Percentiles rank a stretch among this genome's conserved stretches.
Evolutionary conservation across 169 alveolate genomes (phyloP).

Genomic region (Plasmodium ovale): DNA sequence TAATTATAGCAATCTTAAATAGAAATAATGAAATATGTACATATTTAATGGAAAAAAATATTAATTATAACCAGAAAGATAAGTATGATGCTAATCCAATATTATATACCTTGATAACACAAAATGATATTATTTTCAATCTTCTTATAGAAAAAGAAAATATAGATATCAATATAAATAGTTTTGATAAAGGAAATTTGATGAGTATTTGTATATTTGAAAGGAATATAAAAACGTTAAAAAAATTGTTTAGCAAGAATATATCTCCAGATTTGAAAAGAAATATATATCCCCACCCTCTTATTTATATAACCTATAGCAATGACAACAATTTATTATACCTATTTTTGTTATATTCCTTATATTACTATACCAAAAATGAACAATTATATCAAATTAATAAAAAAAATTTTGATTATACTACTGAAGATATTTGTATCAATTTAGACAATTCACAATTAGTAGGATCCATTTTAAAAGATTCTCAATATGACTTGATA

Average conservation of each 20-base stretch:
- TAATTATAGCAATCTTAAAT: slow-evolving; percentile 52
- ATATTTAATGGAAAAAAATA: slow-evolving; percentile 47
- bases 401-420: slow-evolving; percentile 31
- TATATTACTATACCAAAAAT: slow-evolving; percentile 49
- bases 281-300: slow-evolving; percentile 64
- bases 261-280: slow-evolving; percentile 28
- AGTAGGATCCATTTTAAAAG: slow-evolving; percentile 28
- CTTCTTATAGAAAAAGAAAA: slow-evolving; percentile 44
- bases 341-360: slow-evolving; percentile 26
- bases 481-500: slow-evolving; percentile 7
- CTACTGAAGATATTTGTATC: slow-evolving; percentile 15
- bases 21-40: slow-evolving; percentile 42
- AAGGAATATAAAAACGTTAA: slow-evolving; percentile 39
- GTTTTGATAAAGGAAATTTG: slow-evolving; percentile 72
- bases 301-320: slow-evolving; percentile 28
- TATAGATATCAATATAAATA: slow-evolving; percentile 59
- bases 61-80: slow-evolving; percentile 54
- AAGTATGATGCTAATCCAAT: slow-evolving; percentile 37
- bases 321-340: slow-evolving; percentile 56
- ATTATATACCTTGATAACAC: slow-evolving; percentile 52
- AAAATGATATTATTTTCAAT: slow-evolving; percentile 48
- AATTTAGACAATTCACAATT: slow-evolving; percentile 15
- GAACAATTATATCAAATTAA: slow-evolving; percentile 30
- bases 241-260: slow-evolving; percentile 46
- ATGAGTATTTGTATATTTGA: slow-evolving; percentile 68